Evolutionary conservation across 805 yeast species (phyloP).

Genomic region (Metschnikowia hibisci): DNA sequence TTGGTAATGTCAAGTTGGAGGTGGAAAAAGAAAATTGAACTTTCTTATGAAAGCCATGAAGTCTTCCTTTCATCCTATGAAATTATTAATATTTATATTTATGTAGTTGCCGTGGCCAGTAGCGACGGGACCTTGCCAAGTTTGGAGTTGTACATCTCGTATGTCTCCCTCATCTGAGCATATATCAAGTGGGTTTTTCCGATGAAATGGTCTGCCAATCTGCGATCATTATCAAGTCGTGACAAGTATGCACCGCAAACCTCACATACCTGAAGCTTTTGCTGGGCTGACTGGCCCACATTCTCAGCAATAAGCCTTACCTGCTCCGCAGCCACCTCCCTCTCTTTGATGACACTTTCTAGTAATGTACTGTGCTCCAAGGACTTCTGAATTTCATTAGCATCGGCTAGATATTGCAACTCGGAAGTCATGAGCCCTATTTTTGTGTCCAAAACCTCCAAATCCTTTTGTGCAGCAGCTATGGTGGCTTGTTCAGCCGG

Average conservation of each 20-base stretch:
- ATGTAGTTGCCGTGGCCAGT: not conserved
- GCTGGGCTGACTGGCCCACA: slow-evolving; percentile 82
- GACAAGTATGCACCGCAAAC: slow-evolving; percentile 88
- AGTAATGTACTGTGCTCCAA: slow-evolving; percentile 41
- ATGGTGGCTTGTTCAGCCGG: slow-evolving; percentile 67
- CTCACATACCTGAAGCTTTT: slow-evolving; percentile 84
- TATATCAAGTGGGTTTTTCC: slow-evolving; percentile 87
- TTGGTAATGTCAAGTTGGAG: slow-evolving; percentile 23
- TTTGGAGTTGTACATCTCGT: slow-evolving; percentile 33
- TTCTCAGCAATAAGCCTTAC: slow-evolving; percentile 63
- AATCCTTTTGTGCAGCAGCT: slow-evolving; percentile 48
- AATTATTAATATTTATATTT: not conserved
- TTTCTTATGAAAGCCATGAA: not conserved
- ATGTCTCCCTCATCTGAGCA: slow-evolving; percentile 64
- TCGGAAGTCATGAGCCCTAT: slow-evolving; percentile 69
- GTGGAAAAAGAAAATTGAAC: slow-evolving; percentile 5
- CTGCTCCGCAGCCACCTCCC: slow-evolving; percentile 51
- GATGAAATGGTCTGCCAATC: slow-evolving; percentile 83
- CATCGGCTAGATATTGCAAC: slow-evolving; percentile 47
- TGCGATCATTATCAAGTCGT: slow-evolving; percentile 77
- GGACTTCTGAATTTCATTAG: slow-evolving; percentile 49
- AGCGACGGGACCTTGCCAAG: slow-evolving; percentile 6
- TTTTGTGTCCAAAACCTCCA: slow-evolving; percentile 58
- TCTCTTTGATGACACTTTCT: slow-evolving; percentile 41
- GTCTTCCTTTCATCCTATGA: too few species aligned